Percentiles rank a stretch among this genome's conserved stretches.
Conservation (phyloP, 2,329 filamentous ascomycete genomes). For the Pestalotiopsis sp. region DNA sequence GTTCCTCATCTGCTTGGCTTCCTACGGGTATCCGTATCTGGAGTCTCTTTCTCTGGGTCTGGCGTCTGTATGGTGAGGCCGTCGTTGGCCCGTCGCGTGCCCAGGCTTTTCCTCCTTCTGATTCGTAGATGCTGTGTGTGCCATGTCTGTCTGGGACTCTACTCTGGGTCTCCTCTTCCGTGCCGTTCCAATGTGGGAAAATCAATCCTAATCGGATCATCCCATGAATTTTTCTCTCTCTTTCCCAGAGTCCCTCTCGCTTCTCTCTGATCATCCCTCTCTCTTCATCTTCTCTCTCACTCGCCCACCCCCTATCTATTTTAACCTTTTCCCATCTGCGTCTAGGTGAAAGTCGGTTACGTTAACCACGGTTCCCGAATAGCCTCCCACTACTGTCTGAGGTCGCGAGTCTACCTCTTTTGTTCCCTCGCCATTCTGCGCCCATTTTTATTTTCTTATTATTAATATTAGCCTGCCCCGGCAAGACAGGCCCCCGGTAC, state of each 20-base stretch:
- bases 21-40: not conserved
- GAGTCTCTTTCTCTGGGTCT: not conserved
- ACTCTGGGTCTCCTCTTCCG: not conserved
- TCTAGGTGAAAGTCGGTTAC: conserved; percentile 5
- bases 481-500: not conserved
- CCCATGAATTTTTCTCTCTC: not conserved
- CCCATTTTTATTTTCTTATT: not conserved
- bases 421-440: not conserved
- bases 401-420: not conserved
- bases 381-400: conserved; percentile 3
- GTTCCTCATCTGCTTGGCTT: not conserved
- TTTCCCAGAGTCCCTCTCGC: not conserved
- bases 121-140: not conserved
- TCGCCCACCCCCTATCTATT: not conserved
- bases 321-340: conserved; percentile 4
- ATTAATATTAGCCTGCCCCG: not conserved
- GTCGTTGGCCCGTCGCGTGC: conserved; percentile 1
- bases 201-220: not conserved
- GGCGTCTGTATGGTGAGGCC: not conserved
- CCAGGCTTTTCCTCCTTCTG: not conserved
- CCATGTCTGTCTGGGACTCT: not conserved
- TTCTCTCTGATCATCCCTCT: not conserved
- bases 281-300: not conserved
- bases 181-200: not conserved
- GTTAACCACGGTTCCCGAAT: not conserved